Evolutionary conservation across 495 filamentous ascomycete species (phyloP).

Genomic region (Patellaria atrata): DNA sequence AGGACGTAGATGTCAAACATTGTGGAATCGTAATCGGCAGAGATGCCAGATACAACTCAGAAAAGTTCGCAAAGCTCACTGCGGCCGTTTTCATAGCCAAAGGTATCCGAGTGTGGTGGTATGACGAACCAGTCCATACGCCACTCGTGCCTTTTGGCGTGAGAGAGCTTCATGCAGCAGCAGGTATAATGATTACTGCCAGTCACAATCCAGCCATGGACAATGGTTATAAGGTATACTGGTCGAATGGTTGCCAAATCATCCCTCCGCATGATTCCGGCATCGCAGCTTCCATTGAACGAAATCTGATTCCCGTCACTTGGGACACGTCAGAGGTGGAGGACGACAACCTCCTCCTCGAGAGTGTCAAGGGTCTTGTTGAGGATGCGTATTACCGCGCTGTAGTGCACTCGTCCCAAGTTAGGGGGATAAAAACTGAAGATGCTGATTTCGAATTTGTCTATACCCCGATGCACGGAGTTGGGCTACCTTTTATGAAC

Average conservation of each 20-base stretch:
- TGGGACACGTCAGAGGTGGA: slow-evolving; percentile 37
- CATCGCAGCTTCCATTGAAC: slow-evolving; percentile 45
- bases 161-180: slow-evolving; percentile 38
- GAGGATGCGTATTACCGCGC: slow-evolving; percentile 19
- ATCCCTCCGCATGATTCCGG: slow-evolving; percentile 48
- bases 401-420: slow-evolving; percentile 10
- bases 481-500: slow-evolving; percentile 39
- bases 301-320: slow-evolving; percentile 38
- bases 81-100: slow-evolving; percentile 49
- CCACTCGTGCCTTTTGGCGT: slow-evolving; percentile 59
- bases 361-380: slow-evolving; percentile 26
- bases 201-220: slow-evolving; percentile 57
- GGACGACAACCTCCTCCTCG: slow-evolving; percentile 28
- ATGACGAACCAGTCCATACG: slow-evolving; percentile 41
- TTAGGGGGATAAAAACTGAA: slow-evolving; percentile 3
- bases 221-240: slow-evolving; percentile 67
- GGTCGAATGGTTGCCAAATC: slow-evolving; percentile 55
- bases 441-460: slow-evolving; percentile 32
- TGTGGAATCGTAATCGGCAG: slow-evolving; percentile 48
- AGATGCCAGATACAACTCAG: slow-evolving; percentile 55
- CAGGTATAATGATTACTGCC: slow-evolving; percentile 61
- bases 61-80: slow-evolving; percentile 47
- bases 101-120: slow-evolving; percentile 48
- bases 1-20: slow-evolving; percentile 24
- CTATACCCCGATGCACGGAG: slow-evolving; percentile 60